phyloP scores from a whole-genome alignment of 1,284 basidiomycete species.

The Ceratobasidium sp. region DNA sequence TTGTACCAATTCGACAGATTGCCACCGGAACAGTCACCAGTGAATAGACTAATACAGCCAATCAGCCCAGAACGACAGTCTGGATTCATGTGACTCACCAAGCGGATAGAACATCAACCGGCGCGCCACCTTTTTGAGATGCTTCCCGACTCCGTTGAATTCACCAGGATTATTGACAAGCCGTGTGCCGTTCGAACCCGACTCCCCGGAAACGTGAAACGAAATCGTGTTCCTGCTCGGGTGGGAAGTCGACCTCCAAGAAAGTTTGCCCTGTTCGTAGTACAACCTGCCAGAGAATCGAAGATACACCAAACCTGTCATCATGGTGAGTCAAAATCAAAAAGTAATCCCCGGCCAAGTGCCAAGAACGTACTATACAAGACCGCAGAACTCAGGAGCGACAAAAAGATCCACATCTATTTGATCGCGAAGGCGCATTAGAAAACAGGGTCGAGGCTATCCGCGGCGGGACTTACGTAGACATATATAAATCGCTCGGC shows the following conservation, averaged over 20 bases:
- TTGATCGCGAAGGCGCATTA: neutral
- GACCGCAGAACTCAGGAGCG: conserved; percentile 11
- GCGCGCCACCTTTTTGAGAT: conserved; percentile 12
- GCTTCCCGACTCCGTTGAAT: conserved; percentile 15
- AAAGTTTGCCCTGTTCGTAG: conserved; percentile 5
- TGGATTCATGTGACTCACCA: neutral
- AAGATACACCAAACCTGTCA: conserved; percentile 18
- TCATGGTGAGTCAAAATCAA: neutral
- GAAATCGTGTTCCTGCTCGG: neutral
- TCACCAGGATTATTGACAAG: neutral
- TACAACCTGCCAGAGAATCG: neutral
- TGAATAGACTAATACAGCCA: conserved; percentile 10
- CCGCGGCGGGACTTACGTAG: neutral
- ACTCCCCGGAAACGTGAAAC: neutral
- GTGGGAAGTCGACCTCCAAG: neutral
- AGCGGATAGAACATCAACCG: conserved; percentile 27
- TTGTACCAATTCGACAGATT: conserved; percentile 10
- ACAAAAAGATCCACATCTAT: conserved; percentile 25
- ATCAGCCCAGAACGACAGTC: neutral
- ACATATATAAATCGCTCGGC: neutral
- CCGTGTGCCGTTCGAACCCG: neutral
- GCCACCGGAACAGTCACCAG: conserved; percentile 13
- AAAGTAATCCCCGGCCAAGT: neutral
- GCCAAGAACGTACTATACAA: conserved; percentile 7
- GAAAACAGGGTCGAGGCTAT: neutral